Conservation (phyloP, 2,329 filamentous ascomycete genomes). For the Colletotrichum navitas region DNA sequence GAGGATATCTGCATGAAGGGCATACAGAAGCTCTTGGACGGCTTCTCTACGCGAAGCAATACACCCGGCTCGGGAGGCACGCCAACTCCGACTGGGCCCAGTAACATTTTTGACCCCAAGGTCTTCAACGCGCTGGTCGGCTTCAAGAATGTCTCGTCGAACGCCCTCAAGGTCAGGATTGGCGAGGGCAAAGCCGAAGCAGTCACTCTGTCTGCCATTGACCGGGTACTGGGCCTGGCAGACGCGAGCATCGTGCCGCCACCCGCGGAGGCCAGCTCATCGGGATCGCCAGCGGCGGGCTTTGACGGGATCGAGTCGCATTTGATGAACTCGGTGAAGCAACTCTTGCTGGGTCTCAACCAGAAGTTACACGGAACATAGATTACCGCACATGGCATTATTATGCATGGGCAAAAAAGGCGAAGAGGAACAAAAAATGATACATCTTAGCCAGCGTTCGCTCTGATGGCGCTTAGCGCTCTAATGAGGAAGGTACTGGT, state of each 20-base stretch:
- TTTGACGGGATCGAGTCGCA: slow-evolving; percentile 57
- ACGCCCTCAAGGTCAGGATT: slow-evolving; percentile 56
- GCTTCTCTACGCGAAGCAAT: slow-evolving; percentile 54
- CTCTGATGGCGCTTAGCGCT: neutral
- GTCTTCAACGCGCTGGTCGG: slow-evolving; percentile 57
- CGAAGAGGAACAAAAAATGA: neutral
- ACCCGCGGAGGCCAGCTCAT: slow-evolving; percentile 35
- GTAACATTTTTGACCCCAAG: slow-evolving; percentile 51
- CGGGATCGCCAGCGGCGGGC: slow-evolving; percentile 42
- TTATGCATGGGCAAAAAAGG: slow-evolving; percentile 4
- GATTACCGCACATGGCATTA: neutral
- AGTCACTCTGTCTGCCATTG: slow-evolving; percentile 63
- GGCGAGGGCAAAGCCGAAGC: slow-evolving; percentile 59
- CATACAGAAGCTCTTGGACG: slow-evolving; percentile 57
- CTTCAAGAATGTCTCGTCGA: slow-evolving; percentile 61
- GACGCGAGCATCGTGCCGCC: slow-evolving; percentile 57
- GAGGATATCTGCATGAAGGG: slow-evolving; percentile 62
- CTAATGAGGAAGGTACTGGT: neutral
- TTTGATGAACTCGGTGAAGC: slow-evolving; percentile 56
- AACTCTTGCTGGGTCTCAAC: slow-evolving; percentile 56
- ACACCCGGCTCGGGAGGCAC: slow-evolving; percentile 49
- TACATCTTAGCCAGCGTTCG: slow-evolving; percentile 11
- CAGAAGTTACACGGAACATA: slow-evolving; percentile 49
- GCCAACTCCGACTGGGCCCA: slow-evolving; percentile 42
- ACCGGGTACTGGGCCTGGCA: slow-evolving; percentile 63